Base-by-base conservation (phyloP, 495 filamentous ascomycete genomes). In the Cercophora newfieldiana region DNA sequence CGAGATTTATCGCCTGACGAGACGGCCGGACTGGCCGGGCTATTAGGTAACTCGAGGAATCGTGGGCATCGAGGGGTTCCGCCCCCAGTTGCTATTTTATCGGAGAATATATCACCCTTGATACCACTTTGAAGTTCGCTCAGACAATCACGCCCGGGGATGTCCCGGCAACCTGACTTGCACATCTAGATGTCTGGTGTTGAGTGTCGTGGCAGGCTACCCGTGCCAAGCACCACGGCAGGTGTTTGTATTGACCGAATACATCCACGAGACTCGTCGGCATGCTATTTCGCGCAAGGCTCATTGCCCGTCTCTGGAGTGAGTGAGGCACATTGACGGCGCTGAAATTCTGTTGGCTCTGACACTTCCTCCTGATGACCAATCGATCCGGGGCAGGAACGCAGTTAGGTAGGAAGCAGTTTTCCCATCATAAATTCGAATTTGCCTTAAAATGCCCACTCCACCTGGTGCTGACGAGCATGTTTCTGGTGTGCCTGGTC, bases 41-140 rank as follows among this genome's bases (percentile, higher is more conserved):
- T 53, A 53, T 53, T 53, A 53, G 50, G 50, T 53, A 53, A 53
- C 50, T 53, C 50, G 50, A n/a, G 50, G 50, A 24, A 7, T 53
- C n/a, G n/a, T 53, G 2, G 37, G 50, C 19, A 26, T 22, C n/a
- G n/a, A n/a, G n/a, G n/a, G 37, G 37, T 16, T 44, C 12, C 4
- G 37, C 10, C 37, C 37, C 37, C 37, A 44, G 18, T 44, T 44
- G 12, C 18, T 44, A 44, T 44, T 2, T 14, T 8, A 44, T 44
- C 37, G 37, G 37, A 44, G 37, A 44, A 44, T 44, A 44, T 44
- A 44, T 44, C 37, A 44, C 10, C 37, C 37, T 44, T 44, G 37
- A 44, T 44, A 44, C 37, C 37, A 44, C 37, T 8, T 14, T 44
- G 37, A 44, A 44, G 37, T 2, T 44, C 37, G 10, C 10, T 44